Conservation (phyloP, 441 rosid species). For the Erodium moschatum region DNA sequence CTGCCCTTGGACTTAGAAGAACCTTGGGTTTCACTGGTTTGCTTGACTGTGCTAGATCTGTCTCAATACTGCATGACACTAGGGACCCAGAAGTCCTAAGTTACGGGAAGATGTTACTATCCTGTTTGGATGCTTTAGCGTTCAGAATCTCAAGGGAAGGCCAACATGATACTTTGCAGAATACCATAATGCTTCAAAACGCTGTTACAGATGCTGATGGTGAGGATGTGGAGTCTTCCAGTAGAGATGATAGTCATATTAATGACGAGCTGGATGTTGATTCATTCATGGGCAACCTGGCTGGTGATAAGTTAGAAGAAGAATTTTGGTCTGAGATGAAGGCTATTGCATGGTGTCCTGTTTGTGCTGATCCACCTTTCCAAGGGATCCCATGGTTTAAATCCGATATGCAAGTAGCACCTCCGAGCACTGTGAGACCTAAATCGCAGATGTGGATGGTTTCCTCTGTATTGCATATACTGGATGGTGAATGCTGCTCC, state of each 20-base stretch:
- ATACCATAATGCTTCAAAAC: slow-evolving; percentile 22
- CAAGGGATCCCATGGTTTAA: slow-evolving; percentile 83
- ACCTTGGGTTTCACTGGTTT: slow-evolving; percentile 56
- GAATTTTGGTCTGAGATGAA: slow-evolving; percentile 83
- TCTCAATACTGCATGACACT: slow-evolving; percentile 55
- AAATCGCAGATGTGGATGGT: slow-evolving; percentile 78
- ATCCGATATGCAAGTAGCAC: slow-evolving; percentile 49
- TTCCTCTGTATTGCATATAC: slow-evolving; percentile 64
- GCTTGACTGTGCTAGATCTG: slow-evolving; percentile 85
- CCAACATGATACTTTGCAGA: slow-evolving; percentile 30
- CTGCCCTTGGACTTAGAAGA: slow-evolving; percentile 68
- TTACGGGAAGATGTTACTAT: slow-evolving; percentile 55
- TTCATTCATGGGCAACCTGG: slow-evolving; percentile 41
- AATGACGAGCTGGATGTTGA: slow-evolving; percentile 34
- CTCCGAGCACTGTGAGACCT: slow-evolving; percentile 78
- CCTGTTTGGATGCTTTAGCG: slow-evolving; percentile 56
- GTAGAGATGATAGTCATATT: slow-evolving; percentile 28
- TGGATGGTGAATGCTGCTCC: slow-evolving; percentile 62
- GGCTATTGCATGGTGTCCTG: slow-evolving; percentile 83
- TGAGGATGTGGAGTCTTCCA: slow-evolving; percentile 25
- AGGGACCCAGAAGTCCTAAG: slow-evolving; percentile 45
- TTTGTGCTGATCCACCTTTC: slow-evolving; percentile 59
- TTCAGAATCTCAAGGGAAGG: slow-evolving; percentile 43
- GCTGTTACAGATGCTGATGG: slow-evolving; percentile 24
- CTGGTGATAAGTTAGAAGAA: slow-evolving; percentile 54